Evolutionary conservation across 192 early-diverging fungal genomes (phyloP).

Genomic region (Dissophora ornata): DNA sequence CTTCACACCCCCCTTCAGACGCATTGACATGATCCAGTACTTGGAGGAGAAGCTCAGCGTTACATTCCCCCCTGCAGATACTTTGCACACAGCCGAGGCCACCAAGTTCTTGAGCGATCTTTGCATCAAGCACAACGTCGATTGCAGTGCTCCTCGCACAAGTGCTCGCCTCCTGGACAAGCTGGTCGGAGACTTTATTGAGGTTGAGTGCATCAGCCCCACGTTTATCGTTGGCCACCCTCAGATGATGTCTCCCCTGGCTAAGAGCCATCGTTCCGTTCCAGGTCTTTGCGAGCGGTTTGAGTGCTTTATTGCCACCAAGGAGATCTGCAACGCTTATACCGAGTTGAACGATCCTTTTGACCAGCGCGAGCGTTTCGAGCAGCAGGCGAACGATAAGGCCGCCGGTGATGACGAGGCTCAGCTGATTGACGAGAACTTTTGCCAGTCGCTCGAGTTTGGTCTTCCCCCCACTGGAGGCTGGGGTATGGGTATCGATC

Average conservation of each 20-base stretch:
- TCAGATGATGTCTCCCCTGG: slow-evolving; percentile 98
- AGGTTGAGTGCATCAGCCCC: slow-evolving; percentile 83
- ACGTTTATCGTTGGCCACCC: slow-evolving; percentile 98
- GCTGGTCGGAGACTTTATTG: slow-evolving; percentile 86
- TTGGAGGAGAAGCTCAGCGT: slow-evolving; percentile 90
- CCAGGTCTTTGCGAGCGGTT: slow-evolving; percentile 97
- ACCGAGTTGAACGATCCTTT: slow-evolving; percentile 99
- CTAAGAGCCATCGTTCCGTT: slow-evolving; percentile 93
- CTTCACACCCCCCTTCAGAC: slow-evolving; percentile 96
- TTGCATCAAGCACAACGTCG: slow-evolving; percentile 94
- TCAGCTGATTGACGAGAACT: slow-evolving; percentile 97
- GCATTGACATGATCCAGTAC: slow-evolving; percentile 92
- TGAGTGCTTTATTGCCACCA: slow-evolving; percentile 95
- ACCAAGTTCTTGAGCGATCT: slow-evolving; percentile 93
- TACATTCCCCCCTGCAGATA: slow-evolving; percentile 91
- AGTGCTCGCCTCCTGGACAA: slow-evolving; percentile 95
- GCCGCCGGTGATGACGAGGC: slow-evolving; percentile 99
- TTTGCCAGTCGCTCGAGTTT: slow-evolving; percentile 96
- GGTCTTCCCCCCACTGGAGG: slow-evolving; percentile 96
- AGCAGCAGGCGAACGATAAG: slow-evolving; percentile 97
- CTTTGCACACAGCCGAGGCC: slow-evolving; percentile 83
- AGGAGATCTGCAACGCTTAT: slow-evolving; percentile 99
- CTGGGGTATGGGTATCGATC: slow-evolving; percentile 96
- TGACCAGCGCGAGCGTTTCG: slow-evolving; percentile 98
- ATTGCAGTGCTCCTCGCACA: slow-evolving; percentile 95